phyloP scores from a whole-genome alignment of 768 basidiomycete species.

The Tylopilus cervinicoccineus region DNA sequence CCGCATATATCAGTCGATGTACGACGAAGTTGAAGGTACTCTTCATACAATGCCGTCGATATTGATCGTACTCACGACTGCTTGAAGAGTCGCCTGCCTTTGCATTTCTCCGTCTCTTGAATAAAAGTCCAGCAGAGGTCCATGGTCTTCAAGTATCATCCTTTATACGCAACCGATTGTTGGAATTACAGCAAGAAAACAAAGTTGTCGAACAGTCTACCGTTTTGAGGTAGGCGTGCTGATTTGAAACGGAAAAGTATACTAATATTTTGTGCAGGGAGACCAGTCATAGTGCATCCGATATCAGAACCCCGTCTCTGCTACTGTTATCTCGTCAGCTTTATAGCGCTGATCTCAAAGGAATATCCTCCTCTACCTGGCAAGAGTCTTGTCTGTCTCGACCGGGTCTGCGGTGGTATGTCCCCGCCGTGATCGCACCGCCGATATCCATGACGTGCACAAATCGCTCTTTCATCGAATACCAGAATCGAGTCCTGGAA shows the following conservation, averaged over 20 bases:
- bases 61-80: background rate
- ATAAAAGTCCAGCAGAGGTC: conserved; percentile 58
- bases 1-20: conserved; percentile 68
- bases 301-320: conserved; percentile 17
- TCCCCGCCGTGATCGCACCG: conserved; percentile 84
- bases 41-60: conserved; percentile 12
- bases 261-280: conserved; percentile 19
- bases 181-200: conserved; percentile 44
- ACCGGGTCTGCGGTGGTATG: conserved; percentile 76
- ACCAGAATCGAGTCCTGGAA: conserved; percentile 54
- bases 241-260: background rate
- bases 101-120: conserved; percentile 73
- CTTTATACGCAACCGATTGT: conserved; percentile 53
- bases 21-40: conserved; percentile 51
- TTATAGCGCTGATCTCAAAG: conserved; percentile 44
- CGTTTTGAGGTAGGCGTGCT: conserved; percentile 41
- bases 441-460: conserved; percentile 69
- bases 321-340: conserved; percentile 30
- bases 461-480: conserved; percentile 76
- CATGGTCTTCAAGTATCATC: conserved; percentile 59
- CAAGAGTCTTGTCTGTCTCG: conserved; percentile 77
- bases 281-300: conserved; percentile 14
- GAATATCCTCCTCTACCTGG: conserved; percentile 65
- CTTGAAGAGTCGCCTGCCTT: conserved; percentile 54
- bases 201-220: conserved; percentile 37